Percentiles rank a stretch among this genome's conserved stretches.
Conservation (phyloP, 2,329 filamentous ascomycete species). For the Cadophora gregata region DNA sequence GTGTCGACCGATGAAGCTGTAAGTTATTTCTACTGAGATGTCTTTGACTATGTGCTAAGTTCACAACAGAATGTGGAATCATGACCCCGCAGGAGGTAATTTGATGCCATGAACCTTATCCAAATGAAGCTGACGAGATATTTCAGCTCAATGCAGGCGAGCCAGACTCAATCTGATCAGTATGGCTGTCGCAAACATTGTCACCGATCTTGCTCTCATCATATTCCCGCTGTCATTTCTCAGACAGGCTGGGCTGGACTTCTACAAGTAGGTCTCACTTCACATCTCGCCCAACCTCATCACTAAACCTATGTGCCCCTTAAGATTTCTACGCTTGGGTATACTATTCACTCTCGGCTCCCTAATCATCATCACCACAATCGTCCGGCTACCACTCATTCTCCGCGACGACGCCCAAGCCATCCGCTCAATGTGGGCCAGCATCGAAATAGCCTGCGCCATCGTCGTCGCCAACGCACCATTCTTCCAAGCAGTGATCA, state of each 20-base stretch:
- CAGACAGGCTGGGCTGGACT: constrained; percentile 9
- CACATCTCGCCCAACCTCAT: background rate
- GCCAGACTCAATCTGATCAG: constrained; percentile 12
- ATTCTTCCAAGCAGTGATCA: constrained; percentile 16
- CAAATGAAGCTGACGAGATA: background rate
- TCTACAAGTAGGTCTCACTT: constrained; percentile 2
- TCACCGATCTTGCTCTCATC: constrained; percentile 14
- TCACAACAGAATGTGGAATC: constrained; percentile 8
- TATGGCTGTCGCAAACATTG: constrained; percentile 13
- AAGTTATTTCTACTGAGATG: background rate
- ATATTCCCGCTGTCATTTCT: constrained; percentile 19
- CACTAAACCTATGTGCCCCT: background rate
- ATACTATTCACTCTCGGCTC: constrained; percentile 17
- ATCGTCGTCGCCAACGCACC: constrained; percentile 18
- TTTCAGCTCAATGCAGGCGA: constrained; percentile 9
- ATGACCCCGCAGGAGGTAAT: constrained; percentile 16
- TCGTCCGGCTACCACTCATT: constrained; percentile 17
- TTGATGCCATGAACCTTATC: too few relatives aligned
- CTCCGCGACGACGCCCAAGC: constrained; percentile 21
- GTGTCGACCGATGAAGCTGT: constrained; percentile 15
- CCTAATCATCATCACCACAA: constrained; percentile 20
- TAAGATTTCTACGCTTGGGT: constrained; percentile 15
- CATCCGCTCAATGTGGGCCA: constrained; percentile 16
- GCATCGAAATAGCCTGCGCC: constrained; percentile 19
- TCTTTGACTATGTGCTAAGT: background rate